Evolutionary conservation across 1,139 yeast genomes (phyloP), one percentile per base, ranked within the genome.

Genomic region (Yamadazyma friedrichii): DNA sequence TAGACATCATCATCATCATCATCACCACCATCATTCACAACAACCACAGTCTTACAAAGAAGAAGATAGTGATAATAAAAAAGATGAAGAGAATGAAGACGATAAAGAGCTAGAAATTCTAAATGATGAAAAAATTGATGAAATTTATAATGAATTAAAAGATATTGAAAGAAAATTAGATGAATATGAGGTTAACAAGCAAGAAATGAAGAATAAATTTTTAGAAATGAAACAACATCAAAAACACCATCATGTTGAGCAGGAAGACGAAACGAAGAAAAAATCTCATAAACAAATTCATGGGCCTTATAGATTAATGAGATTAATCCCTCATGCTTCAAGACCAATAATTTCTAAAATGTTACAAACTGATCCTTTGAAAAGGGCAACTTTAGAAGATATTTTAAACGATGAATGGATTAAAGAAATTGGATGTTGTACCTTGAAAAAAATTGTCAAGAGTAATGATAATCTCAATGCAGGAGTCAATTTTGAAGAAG

Each of bases 221-320:
- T 52, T 51, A 34, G 67, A 62, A 34, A 33, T 35, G 10, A 46
- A 39, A 42, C 28, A 22, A 36, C 37, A 31, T 30, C 27, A 32
- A 17, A 50, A 38, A 41, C 40, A 29, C 46, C 40, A 45, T 31
- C 42, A 45, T 13, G 43, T 44, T 39, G 40, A 46, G 33, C 53
- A 53, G 9, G 54, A 46, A 4, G 50, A 45, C 27, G 39, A 43
- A 9, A 50, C 45, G 4, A 58, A 62, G 43, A 62, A 67, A 52
- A 64, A 64, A 51, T 51, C 55, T 39, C 76, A 70, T 50, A 69
- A 71, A 48, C 77, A 71, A 51, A 71, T 74, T 31, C 77, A 70
- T 42, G 98, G 98, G 1, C 97, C 98, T 2, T 88, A 93, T 72
- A 73, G 98, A 52, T 67, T 94, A 48, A 73, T 93, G 72, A 77